These are phyloP conservation scores for Fusarium sp. DNA, from an alignment of 2,329 filamentous ascomycete genomes.

Conservation along the genomic window DNA sequence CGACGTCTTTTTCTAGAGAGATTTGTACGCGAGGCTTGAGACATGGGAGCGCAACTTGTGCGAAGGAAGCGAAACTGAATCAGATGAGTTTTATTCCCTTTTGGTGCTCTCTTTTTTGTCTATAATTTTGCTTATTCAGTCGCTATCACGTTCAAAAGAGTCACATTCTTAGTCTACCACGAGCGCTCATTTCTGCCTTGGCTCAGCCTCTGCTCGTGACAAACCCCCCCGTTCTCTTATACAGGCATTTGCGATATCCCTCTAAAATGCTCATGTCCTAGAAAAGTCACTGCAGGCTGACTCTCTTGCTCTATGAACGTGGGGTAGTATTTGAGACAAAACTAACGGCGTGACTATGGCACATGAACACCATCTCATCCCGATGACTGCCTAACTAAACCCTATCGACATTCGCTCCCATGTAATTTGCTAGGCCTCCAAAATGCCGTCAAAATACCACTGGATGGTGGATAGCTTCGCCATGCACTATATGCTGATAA, in stretches of 20 bases:
- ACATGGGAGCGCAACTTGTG: slow-evolving; percentile 18
- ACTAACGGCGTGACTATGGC: slow-evolving; percentile 32
- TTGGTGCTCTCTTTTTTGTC: neutral
- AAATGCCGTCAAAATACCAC: neutral
- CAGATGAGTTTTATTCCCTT: neutral
- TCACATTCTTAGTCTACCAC: slow-evolving; percentile 22
- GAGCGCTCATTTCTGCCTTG: slow-evolving; percentile 27
- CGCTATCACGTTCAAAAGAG: slow-evolving; percentile 3
- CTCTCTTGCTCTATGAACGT: slow-evolving; percentile 12
- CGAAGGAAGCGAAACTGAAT: neutral
- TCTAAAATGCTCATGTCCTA: slow-evolving; percentile 14
- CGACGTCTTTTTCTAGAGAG: slow-evolving; percentile 19
- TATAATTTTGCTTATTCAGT: neutral
- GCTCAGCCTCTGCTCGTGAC: slow-evolving; percentile 29
- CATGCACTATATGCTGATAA: neutral
- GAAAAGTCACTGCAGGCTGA: slow-evolving; percentile 20
- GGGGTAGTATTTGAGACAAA: slow-evolving; percentile 32
- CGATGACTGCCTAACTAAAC: slow-evolving; percentile 17
- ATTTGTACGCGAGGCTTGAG: slow-evolving; percentile 24
- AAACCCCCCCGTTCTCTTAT: slow-evolving; percentile 1
- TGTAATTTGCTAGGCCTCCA: neutral
- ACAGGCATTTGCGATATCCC: slow-evolving; percentile 7
- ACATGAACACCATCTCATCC: slow-evolving; percentile 24
- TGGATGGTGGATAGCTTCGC: neutral
- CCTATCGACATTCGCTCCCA: neutral